A percentile compares a stretch with the other conserved stretches of the same genome.
phyloP scores from a whole-genome alignment of 805 yeast genomes.

The Candida boleticola region DNA sequence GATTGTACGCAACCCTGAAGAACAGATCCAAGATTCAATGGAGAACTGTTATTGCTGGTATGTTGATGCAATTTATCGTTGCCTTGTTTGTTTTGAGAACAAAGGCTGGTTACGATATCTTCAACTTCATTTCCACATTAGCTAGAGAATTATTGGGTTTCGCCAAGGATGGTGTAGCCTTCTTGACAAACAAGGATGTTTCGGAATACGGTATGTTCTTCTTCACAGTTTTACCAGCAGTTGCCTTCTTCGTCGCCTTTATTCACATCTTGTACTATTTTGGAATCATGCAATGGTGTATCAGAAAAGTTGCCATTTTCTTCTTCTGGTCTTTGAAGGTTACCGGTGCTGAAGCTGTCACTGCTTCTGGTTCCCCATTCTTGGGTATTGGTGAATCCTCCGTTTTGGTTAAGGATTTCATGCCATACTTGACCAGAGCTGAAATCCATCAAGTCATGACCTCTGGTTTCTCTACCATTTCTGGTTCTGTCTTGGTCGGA shows the following conservation, averaged over 20 bases:
- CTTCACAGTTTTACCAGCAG: conserved; percentile 60
- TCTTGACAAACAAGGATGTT: conserved; percentile 44
- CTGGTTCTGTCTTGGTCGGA: conserved; percentile 62
- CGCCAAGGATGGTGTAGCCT: conserved; percentile 61
- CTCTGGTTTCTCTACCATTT: conserved; percentile 63
- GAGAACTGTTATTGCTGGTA: conserved; percentile 60
- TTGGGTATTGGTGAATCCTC: conserved; percentile 68
- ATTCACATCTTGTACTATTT: conserved; percentile 59
- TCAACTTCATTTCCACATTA: conserved; percentile 56
- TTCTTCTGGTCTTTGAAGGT: conserved; percentile 60
- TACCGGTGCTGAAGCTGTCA: conserved; percentile 64
- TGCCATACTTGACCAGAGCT: conserved; percentile 57
- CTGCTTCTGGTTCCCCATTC: conserved; percentile 67
- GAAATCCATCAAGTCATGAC: conserved; percentile 63
- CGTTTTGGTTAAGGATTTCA: conserved; percentile 55
- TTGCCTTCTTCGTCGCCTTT: conserved; percentile 61
- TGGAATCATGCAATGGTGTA: conserved; percentile 60
- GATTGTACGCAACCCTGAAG: conserved; percentile 45
- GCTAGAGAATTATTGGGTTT: conserved; percentile 57
- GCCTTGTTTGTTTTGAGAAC: conserved; percentile 64
- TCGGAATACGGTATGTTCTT: conserved; percentile 47
- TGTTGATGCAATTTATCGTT: conserved; percentile 57
- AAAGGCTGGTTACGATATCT: conserved; percentile 56
- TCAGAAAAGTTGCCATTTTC: conserved; percentile 53
- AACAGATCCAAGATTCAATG: conserved; percentile 48